These are phyloP conservation scores for Candida koratica DNA, from an alignment of 805 yeast genomes.

Conservation along the genomic window DNA sequence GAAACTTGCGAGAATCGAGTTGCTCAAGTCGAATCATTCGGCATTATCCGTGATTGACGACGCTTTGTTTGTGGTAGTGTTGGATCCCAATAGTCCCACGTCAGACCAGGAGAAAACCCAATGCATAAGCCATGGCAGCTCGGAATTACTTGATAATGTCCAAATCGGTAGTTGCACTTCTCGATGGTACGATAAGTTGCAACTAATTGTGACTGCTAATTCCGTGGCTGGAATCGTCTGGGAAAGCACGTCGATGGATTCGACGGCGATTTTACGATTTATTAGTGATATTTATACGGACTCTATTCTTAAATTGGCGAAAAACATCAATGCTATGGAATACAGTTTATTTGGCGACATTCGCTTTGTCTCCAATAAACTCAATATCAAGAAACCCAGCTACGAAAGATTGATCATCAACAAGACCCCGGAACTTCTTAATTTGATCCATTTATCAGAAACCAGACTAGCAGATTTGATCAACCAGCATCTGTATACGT, in stretches of 20 bases:
- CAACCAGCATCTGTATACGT: conserved; percentile 53
- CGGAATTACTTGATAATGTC: conserved; percentile 36
- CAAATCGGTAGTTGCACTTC: conserved; percentile 58
- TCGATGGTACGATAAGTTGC: conserved; percentile 58
- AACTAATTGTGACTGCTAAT: conserved; percentile 49
- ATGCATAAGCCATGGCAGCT: conserved; percentile 51
- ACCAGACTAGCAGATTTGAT: conserved; percentile 56
- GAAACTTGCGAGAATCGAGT: conserved; percentile 43
- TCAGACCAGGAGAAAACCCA: conserved; percentile 47
- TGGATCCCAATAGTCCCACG: conserved; percentile 46
- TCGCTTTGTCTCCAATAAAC: conserved; percentile 35
- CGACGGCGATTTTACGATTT: conserved; percentile 54
- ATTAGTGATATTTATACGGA: conserved; percentile 58
- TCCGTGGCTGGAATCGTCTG: conserved; percentile 58
- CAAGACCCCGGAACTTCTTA: conserved; percentile 44
- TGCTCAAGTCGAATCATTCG: conserved; percentile 36
- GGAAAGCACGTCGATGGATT: conserved; percentile 57
- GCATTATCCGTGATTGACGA: conserved; percentile 40
- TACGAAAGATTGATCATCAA: conserved; percentile 28
- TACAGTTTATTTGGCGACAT: conserved; percentile 49
- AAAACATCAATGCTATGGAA: conserved; percentile 54
- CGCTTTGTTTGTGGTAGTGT: conserved; percentile 49
- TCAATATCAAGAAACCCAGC: conserved; percentile 35
- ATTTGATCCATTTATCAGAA: conserved; percentile 52
- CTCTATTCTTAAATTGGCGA: conserved; percentile 51